phyloP scores from a whole-genome alignment of 2,329 filamentous ascomycete genomes.

The Xylaria hypoxylon region DNA sequence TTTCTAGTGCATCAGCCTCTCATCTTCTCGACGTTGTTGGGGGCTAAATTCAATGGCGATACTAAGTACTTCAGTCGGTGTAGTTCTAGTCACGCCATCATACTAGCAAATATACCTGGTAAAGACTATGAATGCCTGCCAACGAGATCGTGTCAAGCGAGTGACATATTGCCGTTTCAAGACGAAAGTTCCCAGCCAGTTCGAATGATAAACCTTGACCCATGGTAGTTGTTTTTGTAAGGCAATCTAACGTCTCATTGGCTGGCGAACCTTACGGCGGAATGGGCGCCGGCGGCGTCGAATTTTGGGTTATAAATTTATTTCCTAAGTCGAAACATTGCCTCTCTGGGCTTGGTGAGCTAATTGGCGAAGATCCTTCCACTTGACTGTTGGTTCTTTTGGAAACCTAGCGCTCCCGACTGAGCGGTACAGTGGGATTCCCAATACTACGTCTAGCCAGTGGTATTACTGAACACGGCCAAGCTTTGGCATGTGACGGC shows the following conservation, averaged over 20 bases:
- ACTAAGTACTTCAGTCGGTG: no score
- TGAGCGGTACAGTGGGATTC: constrained; percentile 29
- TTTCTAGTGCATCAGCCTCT: background rate
- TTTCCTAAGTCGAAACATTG: background rate
- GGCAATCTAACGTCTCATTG: constrained; percentile 20
- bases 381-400: constrained; percentile 8
- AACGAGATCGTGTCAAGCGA: background rate
- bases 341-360: constrained; percentile 3
- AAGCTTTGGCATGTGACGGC: constrained; percentile 27
- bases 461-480: constrained; percentile 28
- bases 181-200: constrained; percentile 16
- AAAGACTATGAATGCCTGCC: background rate
- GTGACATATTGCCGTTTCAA: constrained; percentile 14
- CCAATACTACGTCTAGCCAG: constrained; percentile 22
- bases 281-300: background rate
- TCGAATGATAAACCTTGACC: constrained; percentile 22
- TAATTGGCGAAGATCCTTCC: constrained; percentile 3
- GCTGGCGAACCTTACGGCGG: constrained; percentile 19
- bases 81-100: background rate
- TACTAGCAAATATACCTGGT: background rate
- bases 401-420: constrained; percentile 25
- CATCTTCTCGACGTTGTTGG: background rate
- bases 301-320: background rate
- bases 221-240: constrained; percentile 16
- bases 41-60: constrained; percentile 12